A percentile compares a stretch with the other conserved stretches of the same genome.
These are phyloP conservation scores for Marasmius tenuissimus DNA, from an alignment of 1,284 basidiomycete species.

Conservation along the genomic window DNA sequence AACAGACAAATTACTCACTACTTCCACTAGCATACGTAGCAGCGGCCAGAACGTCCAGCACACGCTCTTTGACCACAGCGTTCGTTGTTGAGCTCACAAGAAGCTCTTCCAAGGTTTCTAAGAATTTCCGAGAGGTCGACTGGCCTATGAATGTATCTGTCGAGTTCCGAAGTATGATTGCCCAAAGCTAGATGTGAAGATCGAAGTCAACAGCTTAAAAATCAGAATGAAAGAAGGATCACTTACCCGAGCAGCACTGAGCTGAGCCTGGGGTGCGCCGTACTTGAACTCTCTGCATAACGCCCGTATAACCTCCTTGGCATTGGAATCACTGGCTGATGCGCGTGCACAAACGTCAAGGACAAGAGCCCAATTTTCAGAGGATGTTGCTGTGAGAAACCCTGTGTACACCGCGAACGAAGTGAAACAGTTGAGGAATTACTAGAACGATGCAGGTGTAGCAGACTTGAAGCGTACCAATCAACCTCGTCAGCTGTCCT, in stretches of 20 bases:
- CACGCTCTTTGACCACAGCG: slow-evolving; percentile 70
- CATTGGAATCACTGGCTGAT: slow-evolving; percentile 60
- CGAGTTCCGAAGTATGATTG: slow-evolving; percentile 79
- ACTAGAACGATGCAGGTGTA: no score
- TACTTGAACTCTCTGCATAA: slow-evolving; percentile 80
- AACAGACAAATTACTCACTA: slow-evolving; percentile 28
- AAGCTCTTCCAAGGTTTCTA: slow-evolving; percentile 72
- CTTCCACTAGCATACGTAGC: slow-evolving; percentile 62
- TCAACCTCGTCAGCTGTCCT: neutral
- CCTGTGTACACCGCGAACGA: slow-evolving; percentile 37
- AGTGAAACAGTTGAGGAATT: no score
- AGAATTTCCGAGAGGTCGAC: slow-evolving; percentile 70
- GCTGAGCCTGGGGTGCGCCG: slow-evolving; percentile 67
- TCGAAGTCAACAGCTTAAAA: slow-evolving; percentile 5
- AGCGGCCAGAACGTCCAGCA: slow-evolving; percentile 71
- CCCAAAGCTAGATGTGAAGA: slow-evolving; percentile 61
- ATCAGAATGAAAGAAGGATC: slow-evolving; percentile 10
- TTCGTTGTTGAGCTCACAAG: slow-evolving; percentile 51
- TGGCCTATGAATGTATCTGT: slow-evolving; percentile 65
- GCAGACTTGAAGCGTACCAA: no score
- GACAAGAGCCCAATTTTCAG: slow-evolving; percentile 77
- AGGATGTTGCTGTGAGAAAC: slow-evolving; percentile 69
- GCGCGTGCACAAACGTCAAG: slow-evolving; percentile 78
- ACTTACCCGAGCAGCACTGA: slow-evolving; percentile 69
- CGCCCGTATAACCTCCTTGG: slow-evolving; percentile 74